phyloP scores from a whole-genome alignment of 345 rosid species.

The Euphorbia lathyris region DNA sequence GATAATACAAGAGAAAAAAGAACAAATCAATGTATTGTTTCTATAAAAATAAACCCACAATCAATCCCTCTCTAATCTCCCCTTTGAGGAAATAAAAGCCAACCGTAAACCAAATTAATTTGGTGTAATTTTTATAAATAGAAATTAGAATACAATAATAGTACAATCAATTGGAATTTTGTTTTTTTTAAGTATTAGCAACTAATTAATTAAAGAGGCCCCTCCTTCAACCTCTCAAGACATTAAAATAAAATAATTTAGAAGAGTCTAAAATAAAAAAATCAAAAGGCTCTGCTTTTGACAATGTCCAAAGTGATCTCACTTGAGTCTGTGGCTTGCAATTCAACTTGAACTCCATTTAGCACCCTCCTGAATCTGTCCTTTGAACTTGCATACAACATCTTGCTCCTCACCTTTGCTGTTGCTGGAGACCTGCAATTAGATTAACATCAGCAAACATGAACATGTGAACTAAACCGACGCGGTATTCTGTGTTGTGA shows the following conservation, averaged over 20 bases:
- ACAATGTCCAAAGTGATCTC: constrained; percentile 28
- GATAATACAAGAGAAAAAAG: neutral
- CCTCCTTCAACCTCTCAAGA: neutral
- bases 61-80: neutral
- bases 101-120: neutral
- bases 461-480: too few relatives aligned
- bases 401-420: constrained; percentile 27
- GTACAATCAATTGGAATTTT: neutral
- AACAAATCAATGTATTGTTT: too few relatives aligned
- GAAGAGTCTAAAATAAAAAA: neutral
- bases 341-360: constrained; percentile 30
- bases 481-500: too few relatives aligned
- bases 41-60: neutral
- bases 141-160: neutral
- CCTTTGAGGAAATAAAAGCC: neutral
- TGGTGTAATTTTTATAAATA: neutral
- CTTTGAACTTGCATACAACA: constrained; percentile 31
- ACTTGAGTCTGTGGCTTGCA: constrained; percentile 30
- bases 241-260: too few relatives aligned
- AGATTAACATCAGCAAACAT: too few relatives aligned
- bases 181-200: neutral
- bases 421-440: constrained; percentile 21
- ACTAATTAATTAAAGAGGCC: neutral
- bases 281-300: constrained; percentile 16
- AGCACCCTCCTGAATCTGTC: constrained; percentile 32